These are phyloP conservation scores for Oleoguttula mirabilis DNA, from an alignment of 495 filamentous ascomycete genomes.

Conservation along the genomic window DNA sequence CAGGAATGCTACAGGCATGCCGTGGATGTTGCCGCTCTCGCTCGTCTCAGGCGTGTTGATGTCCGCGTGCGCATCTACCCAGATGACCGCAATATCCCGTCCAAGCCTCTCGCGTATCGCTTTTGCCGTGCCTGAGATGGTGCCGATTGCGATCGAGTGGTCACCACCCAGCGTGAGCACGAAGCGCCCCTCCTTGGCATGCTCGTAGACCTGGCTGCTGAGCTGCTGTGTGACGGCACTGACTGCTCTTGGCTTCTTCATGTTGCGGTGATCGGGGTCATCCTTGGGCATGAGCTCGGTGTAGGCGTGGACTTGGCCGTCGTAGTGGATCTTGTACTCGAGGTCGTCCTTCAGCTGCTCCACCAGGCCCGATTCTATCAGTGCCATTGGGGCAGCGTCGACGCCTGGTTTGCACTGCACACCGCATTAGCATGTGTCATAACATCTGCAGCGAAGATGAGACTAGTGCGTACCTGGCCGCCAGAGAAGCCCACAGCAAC, in stretches of 20 bases:
- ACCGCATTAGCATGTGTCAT: no score
- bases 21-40: constrained; percentile 87
- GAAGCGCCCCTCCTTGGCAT: constrained; percentile 73
- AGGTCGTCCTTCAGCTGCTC: constrained; percentile 73
- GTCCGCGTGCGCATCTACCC: constrained; percentile 96
- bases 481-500: constrained; percentile 96
- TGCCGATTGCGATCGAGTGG: constrained; percentile 92
- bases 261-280: constrained; percentile 70
- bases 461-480: constrained; percentile 80
- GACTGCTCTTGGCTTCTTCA: constrained; percentile 87
- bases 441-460: no score
- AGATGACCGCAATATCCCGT: constrained; percentile 82
- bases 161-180: constrained; percentile 92
- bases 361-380: constrained; percentile 82
- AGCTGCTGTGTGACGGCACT: constrained; percentile 75
- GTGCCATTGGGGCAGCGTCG: constrained; percentile 80
- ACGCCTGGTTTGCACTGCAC: constrained; percentile 77
- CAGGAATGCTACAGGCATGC: constrained; percentile 93
- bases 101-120: constrained; percentile 67
- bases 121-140: constrained; percentile 69
- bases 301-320: constrained; percentile 75
- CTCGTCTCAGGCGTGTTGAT: constrained; percentile 93
- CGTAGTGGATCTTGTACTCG: constrained; percentile 74
- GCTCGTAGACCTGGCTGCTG: constrained; percentile 72
- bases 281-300: constrained; percentile 56